Evolutionary conservation across 768 basidiomycete genomes (phyloP).

Genomic region (Boletus sp.): DNA sequence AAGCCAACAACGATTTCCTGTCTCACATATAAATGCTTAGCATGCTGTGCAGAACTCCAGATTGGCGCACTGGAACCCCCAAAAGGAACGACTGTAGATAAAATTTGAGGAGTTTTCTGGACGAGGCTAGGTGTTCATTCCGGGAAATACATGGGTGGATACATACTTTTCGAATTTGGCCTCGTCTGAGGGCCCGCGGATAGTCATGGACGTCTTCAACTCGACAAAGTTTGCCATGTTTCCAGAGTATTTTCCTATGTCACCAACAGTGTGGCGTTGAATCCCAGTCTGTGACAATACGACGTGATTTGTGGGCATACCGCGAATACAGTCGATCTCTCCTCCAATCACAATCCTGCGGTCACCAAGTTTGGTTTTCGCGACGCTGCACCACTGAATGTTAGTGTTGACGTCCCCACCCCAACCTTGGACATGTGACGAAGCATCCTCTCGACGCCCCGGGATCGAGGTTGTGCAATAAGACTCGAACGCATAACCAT

Average conservation of each 20-base stretch:
- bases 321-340: conserved; percentile 87
- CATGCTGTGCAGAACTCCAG: neutral
- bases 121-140: conserved; percentile 1
- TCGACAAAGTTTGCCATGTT: conserved; percentile 74
- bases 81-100: conserved; percentile 91
- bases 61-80: conserved; percentile 73
- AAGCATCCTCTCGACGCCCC: conserved; percentile 15
- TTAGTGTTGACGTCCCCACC: conserved; percentile 85
- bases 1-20: conserved; percentile 89
- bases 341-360: conserved; percentile 78
- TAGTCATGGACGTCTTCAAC: conserved; percentile 79
- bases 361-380: conserved; percentile 79
- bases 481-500: conserved; percentile 88
- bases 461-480: conserved; percentile 62
- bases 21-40: neutral
- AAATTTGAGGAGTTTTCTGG: conserved; percentile 86
- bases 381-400: conserved; percentile 87
- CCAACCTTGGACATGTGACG: conserved; percentile 51
- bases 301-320: conserved; percentile 36
- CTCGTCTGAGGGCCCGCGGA: conserved; percentile 64
- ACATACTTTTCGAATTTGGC: conserved; percentile 76
- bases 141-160: neutral
- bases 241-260: conserved; percentile 58
- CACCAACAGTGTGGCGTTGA: neutral
- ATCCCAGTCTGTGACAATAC: neutral